Percentiles rank a stretch among this genome's conserved stretches.
Evolutionary conservation across 192 early-diverging fungal genomes (phyloP).

Genomic region (Endogone sp.): DNA sequence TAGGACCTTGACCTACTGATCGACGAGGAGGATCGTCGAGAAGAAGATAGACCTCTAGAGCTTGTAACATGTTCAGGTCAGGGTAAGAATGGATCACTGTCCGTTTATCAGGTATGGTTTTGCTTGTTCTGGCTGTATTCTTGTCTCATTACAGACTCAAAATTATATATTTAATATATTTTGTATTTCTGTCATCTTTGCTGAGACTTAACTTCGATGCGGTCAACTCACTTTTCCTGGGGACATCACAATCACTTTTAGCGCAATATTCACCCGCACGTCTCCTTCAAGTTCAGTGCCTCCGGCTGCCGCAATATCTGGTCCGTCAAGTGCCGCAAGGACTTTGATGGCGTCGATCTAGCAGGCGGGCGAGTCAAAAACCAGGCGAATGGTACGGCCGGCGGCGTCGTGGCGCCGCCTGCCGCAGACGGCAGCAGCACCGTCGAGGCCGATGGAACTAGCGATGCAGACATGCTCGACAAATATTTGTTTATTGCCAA

Average conservation of each 20-base stretch:
- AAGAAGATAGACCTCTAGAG: slow-evolving; percentile 35
- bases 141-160: background rate
- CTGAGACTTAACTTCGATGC: too few relatives aligned
- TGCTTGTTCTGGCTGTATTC: background rate
- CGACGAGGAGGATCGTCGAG: slow-evolving; percentile 4
- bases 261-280: slow-evolving; percentile 44
- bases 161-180: background rate
- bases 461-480: slow-evolving; percentile 38
- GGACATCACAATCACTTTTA: too few relatives aligned
- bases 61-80: slow-evolving; percentile 51
- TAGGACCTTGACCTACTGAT: slow-evolving; percentile 8
- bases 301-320: slow-evolving; percentile 60
- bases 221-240: too few relatives aligned
- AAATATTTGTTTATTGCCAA: slow-evolving; percentile 51
- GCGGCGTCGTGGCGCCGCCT: background rate
- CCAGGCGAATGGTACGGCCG: background rate
- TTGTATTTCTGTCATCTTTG: too few relatives aligned
- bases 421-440: slow-evolving; percentile 1
- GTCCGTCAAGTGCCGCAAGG: slow-evolving; percentile 60
- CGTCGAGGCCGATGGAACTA: slow-evolving; percentile 2
- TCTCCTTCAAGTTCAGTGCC: slow-evolving; percentile 37
- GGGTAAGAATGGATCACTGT: slow-evolving; percentile 43
- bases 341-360: slow-evolving; percentile 40
- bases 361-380: slow-evolving; percentile 19
- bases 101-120: slow-evolving; percentile 44